Conservation (phyloP, 169 alveolate genomes). For the Eimeria praecox region DNA sequence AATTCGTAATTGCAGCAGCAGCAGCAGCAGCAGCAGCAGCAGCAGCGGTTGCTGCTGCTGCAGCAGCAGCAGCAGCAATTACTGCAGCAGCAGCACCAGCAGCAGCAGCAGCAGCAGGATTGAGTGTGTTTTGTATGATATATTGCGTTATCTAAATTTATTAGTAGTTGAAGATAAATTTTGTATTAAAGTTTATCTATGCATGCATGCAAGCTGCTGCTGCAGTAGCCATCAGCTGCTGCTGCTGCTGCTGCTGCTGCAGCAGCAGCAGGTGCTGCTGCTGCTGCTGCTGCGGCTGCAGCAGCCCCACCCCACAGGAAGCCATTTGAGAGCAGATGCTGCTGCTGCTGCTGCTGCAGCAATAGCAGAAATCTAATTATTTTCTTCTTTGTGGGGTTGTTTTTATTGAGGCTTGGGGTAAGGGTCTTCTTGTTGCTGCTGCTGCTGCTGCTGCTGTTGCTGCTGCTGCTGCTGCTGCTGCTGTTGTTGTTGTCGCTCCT, state of each 20-base stretch:
- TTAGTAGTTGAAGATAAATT: no score
- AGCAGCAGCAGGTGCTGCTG: conserved; percentile 1
- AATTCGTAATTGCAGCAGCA: conserved; percentile 7
- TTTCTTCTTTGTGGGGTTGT: not conserved
- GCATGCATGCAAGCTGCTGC: conserved; percentile 53
- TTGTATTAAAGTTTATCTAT: no score
- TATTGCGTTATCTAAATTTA: no score
- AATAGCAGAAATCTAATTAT: not conserved
- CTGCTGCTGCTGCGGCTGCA: conserved; percentile 36
- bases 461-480: no score
- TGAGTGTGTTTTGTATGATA: not conserved
- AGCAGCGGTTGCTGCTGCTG: not conserved
- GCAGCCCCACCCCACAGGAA: conserved; percentile 56
- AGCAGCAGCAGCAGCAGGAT: not conserved
- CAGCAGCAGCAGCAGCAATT: not conserved
- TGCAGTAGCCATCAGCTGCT: not conserved
- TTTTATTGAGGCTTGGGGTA: conserved; percentile 39
- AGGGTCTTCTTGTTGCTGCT: not conserved
- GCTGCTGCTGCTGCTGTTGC: no score
- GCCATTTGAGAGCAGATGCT: not conserved
- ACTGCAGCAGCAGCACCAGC: not conserved
- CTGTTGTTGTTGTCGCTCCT: no score
- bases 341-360: conserved; percentile 41
- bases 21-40: not conserved
- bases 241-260: conserved; percentile 6